These are phyloP conservation scores for Postia placenta DNA, from an alignment of 768 basidiomycete genomes.

Conservation along the genomic window DNA sequence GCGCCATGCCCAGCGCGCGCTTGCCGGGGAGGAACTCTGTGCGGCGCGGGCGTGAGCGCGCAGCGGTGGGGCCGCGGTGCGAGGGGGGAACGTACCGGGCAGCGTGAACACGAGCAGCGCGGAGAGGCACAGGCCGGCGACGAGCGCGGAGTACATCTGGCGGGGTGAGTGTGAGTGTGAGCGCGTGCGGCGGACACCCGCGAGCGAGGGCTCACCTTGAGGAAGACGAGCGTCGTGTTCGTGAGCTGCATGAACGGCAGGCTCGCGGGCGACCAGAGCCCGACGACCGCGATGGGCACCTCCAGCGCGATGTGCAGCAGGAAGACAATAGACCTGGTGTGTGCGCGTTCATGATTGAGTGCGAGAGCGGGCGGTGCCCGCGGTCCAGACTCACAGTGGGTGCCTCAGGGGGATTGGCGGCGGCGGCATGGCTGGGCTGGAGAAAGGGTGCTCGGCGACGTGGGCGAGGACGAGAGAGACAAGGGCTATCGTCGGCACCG, in stretches of 20 bases:
- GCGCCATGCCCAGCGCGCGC: constrained; percentile 70
- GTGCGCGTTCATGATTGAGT: no score
- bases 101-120: constrained; percentile 61
- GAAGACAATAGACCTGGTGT: constrained; percentile 63
- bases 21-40: constrained; percentile 82
- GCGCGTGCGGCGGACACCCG: background rate
- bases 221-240: constrained; percentile 70
- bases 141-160: constrained; percentile 66
- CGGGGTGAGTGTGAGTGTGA: background rate
- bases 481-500: background rate
- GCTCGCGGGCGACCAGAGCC: constrained; percentile 52
- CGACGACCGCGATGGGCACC: constrained; percentile 71
- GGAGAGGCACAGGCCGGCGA: constrained; percentile 54
- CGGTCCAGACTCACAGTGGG: constrained; percentile 18
- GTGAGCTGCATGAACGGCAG: constrained; percentile 77
- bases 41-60: no score
- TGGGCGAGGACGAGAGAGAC: background rate
- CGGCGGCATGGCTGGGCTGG: constrained; percentile 13
- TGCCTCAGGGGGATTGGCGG: constrained; percentile 3
- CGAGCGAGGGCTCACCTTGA: constrained; percentile 49
- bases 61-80: no score
- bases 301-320: constrained; percentile 78
- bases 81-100: constrained; percentile 48
- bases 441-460: background rate
- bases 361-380: no score